Evolutionary conservation across 495 filamentous ascomycete species (phyloP).

Genomic region (Penicillium antarcticum): DNA sequence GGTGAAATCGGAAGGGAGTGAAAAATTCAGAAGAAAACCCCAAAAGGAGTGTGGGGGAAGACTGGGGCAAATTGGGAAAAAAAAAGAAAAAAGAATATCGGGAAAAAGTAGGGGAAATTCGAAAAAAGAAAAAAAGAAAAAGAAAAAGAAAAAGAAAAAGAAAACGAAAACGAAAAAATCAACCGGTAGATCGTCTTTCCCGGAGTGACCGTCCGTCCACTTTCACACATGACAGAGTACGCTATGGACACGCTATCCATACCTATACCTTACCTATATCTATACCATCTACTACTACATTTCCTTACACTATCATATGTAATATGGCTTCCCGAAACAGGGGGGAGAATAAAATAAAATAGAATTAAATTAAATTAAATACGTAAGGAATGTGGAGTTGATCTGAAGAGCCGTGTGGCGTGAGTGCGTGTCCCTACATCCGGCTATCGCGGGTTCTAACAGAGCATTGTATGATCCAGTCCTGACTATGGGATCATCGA

Average conservation of each 20-base stretch:
- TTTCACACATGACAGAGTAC: too few relatives aligned
- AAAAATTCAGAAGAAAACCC: conserved; percentile 3
- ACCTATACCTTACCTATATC: too few relatives aligned
- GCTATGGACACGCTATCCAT: too few relatives aligned
- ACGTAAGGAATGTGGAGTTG: conserved; percentile 18
- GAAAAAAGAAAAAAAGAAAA: conserved; percentile 14
- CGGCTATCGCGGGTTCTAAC: conserved; percentile 24
- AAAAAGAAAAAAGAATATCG: too few relatives aligned
- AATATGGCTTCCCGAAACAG: too few relatives aligned
- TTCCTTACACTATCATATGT: too few relatives aligned
- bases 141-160: conserved; percentile 18
- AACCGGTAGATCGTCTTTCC: neutral
- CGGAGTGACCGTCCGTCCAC: neutral
- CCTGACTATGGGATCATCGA: conserved; percentile 19
- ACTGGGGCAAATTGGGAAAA: neutral
- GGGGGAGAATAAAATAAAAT: too few relatives aligned
- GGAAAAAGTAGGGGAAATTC: conserved; percentile 3
- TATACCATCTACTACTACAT: too few relatives aligned
- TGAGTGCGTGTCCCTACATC: conserved; percentile 25
- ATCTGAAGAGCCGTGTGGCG: conserved; percentile 25
- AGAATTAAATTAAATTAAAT: neutral
- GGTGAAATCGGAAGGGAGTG: conserved; percentile 13
- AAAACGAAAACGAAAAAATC: neutral
- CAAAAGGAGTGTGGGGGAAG: neutral
- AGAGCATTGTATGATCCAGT: conserved; percentile 12